These are phyloP conservation scores for Cynara cardunculus DNA, from an alignment of 129 eudicot species.

Conservation along the genomic window DNA sequence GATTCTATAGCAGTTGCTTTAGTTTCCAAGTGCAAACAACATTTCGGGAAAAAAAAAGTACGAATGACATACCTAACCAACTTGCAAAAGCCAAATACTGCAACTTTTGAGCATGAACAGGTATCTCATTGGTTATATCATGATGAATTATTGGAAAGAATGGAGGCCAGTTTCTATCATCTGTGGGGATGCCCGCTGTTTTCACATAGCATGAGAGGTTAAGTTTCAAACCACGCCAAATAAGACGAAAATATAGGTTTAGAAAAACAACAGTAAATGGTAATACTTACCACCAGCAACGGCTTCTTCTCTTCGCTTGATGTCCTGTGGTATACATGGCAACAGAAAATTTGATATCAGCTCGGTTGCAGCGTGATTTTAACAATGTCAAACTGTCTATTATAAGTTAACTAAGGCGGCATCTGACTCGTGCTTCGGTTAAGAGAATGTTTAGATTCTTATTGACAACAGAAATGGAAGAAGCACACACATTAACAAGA, in stretches of 20 bases:
- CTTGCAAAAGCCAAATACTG: conserved; percentile 88
- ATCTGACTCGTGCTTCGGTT: not conserved
- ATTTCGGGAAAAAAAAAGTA: not conserved
- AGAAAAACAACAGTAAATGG: not conserved
- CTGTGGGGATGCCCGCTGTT: conserved; percentile 54
- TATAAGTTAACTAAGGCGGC: not conserved
- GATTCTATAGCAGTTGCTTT: not conserved
- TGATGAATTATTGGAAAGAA: conserved; percentile 77
- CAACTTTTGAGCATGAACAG: conserved; percentile 74
- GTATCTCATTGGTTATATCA: conserved; percentile 74
- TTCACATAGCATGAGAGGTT: conserved; percentile 2
- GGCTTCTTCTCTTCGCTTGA: conserved; percentile 91
- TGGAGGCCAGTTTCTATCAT: conserved; percentile 76
- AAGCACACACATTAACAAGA: not conserved
- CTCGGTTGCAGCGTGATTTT: not conserved
- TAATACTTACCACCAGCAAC: conserved; percentile 68
- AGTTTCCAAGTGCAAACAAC: not conserved
- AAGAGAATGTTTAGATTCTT: not conserved
- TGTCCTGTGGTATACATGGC: conserved; percentile 57
- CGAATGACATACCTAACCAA: conserved; percentile 61
- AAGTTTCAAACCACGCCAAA: not conserved
- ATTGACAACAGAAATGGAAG: not conserved
- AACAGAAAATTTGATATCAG: conserved; percentile 1
- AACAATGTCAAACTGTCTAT: not conserved
- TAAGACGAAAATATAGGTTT: not conserved